These are phyloP conservation scores for Kandelia obovata DNA, from an alignment of 345 rosid species.

Conservation along the genomic window DNA sequence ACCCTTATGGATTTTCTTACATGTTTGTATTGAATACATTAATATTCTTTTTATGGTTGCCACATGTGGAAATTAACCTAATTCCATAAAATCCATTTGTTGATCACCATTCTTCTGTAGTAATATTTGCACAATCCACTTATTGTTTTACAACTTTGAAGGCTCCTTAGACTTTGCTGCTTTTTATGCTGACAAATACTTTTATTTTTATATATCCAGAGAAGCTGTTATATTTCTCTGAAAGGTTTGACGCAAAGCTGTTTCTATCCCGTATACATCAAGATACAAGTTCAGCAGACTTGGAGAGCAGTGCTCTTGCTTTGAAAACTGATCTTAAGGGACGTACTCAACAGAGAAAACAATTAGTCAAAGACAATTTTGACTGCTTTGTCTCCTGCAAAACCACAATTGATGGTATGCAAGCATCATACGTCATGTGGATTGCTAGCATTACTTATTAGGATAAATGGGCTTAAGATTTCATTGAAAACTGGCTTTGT, in stretches of 20 bases:
- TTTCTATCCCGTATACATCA: constrained; percentile 90
- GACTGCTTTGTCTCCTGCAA: constrained; percentile 99
- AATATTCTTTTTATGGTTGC: too few species aligned
- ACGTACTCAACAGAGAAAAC: constrained; percentile 84
- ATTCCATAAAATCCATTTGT: neutral
- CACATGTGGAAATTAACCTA: too few species aligned
- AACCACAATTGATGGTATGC: constrained; percentile 95
- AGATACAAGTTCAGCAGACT: constrained; percentile 72
- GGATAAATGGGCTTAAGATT: constrained; percentile 5
- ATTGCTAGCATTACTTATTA: constrained; percentile 10
- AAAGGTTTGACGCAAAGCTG: constrained; percentile 82
- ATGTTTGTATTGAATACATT: too few species aligned
- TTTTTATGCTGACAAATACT: neutral
- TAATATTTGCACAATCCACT: neutral
- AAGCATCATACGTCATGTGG: constrained; percentile 11
- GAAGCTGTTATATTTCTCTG: constrained; percentile 83
- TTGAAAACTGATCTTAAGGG: constrained; percentile 93
- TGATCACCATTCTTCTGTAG: neutral
- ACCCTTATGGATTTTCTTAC: too few species aligned
- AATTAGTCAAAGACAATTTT: constrained; percentile 93
- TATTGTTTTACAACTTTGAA: neutral
- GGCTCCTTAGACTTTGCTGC: neutral
- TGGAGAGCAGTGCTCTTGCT: constrained; percentile 92
- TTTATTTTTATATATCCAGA: constrained; percentile 47
- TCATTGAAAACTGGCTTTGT: constrained; percentile 13